A percentile compares a stretch with the other conserved stretches of the same genome.
These are phyloP conservation scores for Solanum rostratum DNA, from an alignment of 257 asterid species.

Conservation along the genomic window DNA sequence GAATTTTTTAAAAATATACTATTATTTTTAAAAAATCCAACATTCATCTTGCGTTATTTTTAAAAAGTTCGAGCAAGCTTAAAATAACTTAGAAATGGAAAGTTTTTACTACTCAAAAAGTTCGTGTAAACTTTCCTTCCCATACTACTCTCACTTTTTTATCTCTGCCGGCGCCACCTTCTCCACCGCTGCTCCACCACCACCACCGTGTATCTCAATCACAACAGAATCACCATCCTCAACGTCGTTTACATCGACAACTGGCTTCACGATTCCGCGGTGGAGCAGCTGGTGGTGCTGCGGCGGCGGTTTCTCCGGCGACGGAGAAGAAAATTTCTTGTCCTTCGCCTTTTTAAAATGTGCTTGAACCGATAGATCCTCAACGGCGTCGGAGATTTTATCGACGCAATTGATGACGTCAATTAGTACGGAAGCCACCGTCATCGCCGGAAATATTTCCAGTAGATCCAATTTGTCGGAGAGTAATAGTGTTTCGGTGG, in stretches of 20 bases:
- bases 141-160: not conserved
- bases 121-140: not conserved
- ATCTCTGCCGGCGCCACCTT: not conserved
- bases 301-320: constrained; percentile 2
- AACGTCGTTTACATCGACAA: constrained; percentile 6
- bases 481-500: not conserved
- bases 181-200: not conserved
- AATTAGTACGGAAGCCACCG: constrained; percentile 38
- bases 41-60: not conserved
- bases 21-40: not conserved
- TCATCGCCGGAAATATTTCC: constrained; percentile 30
- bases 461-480: constrained; percentile 14
- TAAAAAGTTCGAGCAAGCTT: rapidly evolving
- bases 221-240: constrained; percentile 5
- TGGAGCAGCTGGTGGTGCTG: constrained; percentile 24
- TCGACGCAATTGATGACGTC: constrained; percentile 37
- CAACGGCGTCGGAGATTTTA: constrained; percentile 21
- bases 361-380: constrained; percentile 38
- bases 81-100: not conserved
- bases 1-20: not conserved
- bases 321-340: not conserved
- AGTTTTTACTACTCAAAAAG: not conserved
- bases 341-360: constrained; percentile 16
- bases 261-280: constrained; percentile 47
- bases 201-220: constrained; percentile 8